Percentiles rank a stretch among this genome's conserved stretches.
phyloP scores from a whole-genome alignment of 2,329 filamentous ascomycete species.

The Ophiobolus disseminans region DNA sequence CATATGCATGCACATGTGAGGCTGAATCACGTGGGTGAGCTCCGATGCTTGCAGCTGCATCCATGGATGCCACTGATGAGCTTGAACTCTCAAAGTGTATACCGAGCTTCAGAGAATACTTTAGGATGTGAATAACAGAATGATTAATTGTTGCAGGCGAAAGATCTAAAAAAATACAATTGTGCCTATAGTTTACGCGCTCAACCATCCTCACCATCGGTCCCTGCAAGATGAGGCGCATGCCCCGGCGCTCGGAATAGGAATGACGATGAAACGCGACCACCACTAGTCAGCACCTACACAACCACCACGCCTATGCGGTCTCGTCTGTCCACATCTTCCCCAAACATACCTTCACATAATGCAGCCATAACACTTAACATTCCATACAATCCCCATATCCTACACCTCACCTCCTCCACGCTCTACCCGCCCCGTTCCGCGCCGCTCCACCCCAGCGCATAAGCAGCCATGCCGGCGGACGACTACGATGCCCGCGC shows the following conservation, averaged over 20 bases:
- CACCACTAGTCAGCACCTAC: slow-evolving; percentile 22
- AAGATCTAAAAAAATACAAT: not conserved
- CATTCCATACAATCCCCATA: no score
- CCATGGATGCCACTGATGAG: no score
- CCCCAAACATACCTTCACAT: not conserved
- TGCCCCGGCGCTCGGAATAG: not conserved
- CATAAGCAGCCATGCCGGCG: slow-evolving; percentile 43
- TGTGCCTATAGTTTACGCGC: not conserved
- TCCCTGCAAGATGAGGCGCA: slow-evolving; percentile 11
- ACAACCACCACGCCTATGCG: slow-evolving; percentile 10
- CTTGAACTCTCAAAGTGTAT: no score
- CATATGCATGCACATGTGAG: slow-evolving; percentile 8
- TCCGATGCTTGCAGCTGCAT: slow-evolving; percentile 5
- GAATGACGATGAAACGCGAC: no score
- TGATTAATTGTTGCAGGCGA: not conserved
- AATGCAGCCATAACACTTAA: slow-evolving; percentile 5
- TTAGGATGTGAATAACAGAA: no score
- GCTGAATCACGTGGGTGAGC: slow-evolving; percentile 13
- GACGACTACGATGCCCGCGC: slow-evolving; percentile 61
- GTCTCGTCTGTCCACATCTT: no score
- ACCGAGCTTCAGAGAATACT: no score
- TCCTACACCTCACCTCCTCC: not conserved
- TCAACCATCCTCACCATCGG: not conserved
- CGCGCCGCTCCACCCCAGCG: slow-evolving; percentile 17
- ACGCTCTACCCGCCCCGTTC: slow-evolving; percentile 11